Base-by-base conservation (phyloP, 2,329 filamentous ascomycete genomes). In the Paraconiothyrium brasiliense region DNA sequence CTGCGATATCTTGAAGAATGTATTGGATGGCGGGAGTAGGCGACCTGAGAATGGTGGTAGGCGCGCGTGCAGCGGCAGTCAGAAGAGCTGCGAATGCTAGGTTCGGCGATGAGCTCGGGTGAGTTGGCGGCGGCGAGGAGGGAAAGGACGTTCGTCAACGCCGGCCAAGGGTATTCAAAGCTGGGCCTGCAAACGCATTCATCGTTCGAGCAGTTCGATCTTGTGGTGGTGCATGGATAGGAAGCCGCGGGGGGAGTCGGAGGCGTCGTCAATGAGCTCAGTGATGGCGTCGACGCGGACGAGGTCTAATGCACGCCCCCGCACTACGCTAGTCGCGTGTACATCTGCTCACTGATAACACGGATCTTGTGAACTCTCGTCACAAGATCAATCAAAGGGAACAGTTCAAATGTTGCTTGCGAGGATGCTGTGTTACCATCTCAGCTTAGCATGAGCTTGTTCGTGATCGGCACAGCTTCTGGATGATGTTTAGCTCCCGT, bases 151-250 rank as follows among this genome's bases (percentile, higher is more conserved):
- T 63, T 34, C 65, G 67, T 75, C 72, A 77, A 67, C 71, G 72
- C 68, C 74, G 70, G 65, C 49, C 58, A 39, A 44, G 62, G 56
- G 58, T 61, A 39, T 60, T 67, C 62, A 60, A 61, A 63, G 65
- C 66, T 68, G 63, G 58, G 34, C 52, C 57, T 56, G 63, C 70
- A 70, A 67, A 64, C 61, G 47, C 73, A 71, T 73, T 66, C 74
- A 78, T 78, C 58, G 61, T 75, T 65, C 48, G 62, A 57, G 58
- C 58, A 37, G 49, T 30, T 30, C 48, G 61, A 54, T 55, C 51
- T 58, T 60, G 10, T 43, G 13, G 27, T n/a, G 24, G 20, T 52
- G 37, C 39, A 27, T 41, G 27, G 37, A 60, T 34, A 56, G 35
- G 3, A 59, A 61, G 59, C 44, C 34, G 58, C 59, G 56, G 57